phyloP scores from a whole-genome alignment of 2,329 filamentous ascomycete species.

The Apiospora kogelbergensis region DNA sequence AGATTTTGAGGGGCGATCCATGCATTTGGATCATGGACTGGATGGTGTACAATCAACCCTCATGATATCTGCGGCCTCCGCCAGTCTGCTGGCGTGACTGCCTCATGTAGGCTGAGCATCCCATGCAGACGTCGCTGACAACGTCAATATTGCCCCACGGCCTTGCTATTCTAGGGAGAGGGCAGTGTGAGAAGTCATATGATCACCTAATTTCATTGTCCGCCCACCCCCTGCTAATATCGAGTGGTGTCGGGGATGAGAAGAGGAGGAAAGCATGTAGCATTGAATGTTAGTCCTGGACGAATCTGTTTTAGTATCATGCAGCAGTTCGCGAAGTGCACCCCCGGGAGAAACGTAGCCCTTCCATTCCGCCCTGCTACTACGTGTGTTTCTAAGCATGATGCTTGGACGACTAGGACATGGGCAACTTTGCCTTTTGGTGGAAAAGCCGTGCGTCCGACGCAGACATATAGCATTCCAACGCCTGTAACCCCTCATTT shows the following conservation, averaged over 20 bases:
- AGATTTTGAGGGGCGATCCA: neutral
- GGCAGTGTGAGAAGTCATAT: neutral
- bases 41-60: neutral
- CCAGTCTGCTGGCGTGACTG: neutral
- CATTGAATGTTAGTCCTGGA: neutral
- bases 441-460: neutral
- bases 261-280: neutral
- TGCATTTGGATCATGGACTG: neutral
- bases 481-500: neutral
- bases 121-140: neutral
- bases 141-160: neutral
- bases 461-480: neutral
- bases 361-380: neutral
- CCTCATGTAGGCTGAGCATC: neutral
- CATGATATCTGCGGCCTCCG: neutral
- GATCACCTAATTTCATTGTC: neutral
- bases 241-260: neutral
- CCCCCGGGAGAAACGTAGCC: neutral
- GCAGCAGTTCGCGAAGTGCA: neutral
- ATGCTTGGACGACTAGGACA: neutral
- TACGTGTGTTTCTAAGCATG: neutral
- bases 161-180: neutral
- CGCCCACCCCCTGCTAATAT: neutral
- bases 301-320: neutral
- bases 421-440: neutral